Evolutionary conservation across 805 yeast genomes (phyloP).

Genomic region (Dipodascopsis tothii): DNA sequence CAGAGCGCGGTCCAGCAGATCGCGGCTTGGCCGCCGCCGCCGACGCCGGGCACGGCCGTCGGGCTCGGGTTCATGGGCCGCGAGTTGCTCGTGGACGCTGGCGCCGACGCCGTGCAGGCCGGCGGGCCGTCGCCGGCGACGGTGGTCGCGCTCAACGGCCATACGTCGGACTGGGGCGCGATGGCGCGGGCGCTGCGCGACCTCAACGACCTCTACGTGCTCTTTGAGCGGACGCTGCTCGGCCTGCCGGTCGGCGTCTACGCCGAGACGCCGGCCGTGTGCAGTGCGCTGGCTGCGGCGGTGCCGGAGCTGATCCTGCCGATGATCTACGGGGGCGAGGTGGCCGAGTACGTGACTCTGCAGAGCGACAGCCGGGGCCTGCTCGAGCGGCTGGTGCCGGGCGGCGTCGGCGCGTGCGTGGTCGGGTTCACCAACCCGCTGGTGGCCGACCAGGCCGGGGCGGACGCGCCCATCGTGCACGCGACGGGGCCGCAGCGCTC

Average conservation of each 20-base stretch:
- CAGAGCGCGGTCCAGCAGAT: slow-evolving; percentile 19
- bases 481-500: slow-evolving; percentile 1
- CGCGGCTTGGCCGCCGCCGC: slow-evolving; percentile 14
- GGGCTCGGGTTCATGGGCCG: slow-evolving; percentile 19
- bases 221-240: slow-evolving; percentile 12
- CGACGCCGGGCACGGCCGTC: background rate
- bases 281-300: slow-evolving; percentile 14
- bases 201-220: slow-evolving; percentile 3
- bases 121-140: background rate
- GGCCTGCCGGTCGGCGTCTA: slow-evolving; percentile 14
- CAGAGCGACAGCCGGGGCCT: slow-evolving; percentile 14
- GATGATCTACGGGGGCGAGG: slow-evolving; percentile 17
- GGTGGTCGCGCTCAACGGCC: slow-evolving; percentile 10
- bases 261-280: slow-evolving; percentile 13
- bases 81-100: slow-evolving; percentile 6
- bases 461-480: background rate
- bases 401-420: slow-evolving; percentile 2
- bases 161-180: slow-evolving; percentile 15
- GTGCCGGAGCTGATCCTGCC: slow-evolving; percentile 19
- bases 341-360: slow-evolving; percentile 19
- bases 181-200: slow-evolving; percentile 9
- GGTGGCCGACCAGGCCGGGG: slow-evolving; percentile 10
- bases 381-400: slow-evolving; percentile 1
- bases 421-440: slow-evolving; percentile 21
- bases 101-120: slow-evolving; percentile 2